Percentiles rank a stretch among this genome's conserved stretches.
Evolutionary conservation across 495 filamentous ascomycete species (phyloP).

Genomic region (Trichoderma asperelloides): DNA sequence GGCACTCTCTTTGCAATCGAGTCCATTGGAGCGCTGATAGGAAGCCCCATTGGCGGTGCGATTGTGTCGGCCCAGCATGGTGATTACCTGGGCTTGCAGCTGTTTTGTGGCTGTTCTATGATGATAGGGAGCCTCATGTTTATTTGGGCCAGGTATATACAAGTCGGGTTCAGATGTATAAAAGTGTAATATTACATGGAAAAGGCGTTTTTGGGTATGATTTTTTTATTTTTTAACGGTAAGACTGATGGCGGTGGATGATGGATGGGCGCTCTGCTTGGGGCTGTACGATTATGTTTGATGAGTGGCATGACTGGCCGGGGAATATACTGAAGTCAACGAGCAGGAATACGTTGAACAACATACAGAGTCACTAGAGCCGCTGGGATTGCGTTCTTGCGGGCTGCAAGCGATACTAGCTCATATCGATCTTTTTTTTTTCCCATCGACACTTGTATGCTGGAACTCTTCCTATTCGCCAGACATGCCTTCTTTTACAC

Average conservation of each 20-base stretch:
- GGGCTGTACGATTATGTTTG: no score
- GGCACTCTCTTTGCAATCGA: conserved; percentile 57
- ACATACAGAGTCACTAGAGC: no score
- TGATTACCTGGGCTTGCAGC: conserved; percentile 48
- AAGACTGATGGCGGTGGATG: neutral
- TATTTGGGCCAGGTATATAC: conserved; percentile 30
- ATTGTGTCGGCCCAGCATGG: conserved; percentile 48
- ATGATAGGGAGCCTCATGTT: conserved; percentile 41
- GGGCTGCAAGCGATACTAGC: no score
- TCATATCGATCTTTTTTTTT: no score
- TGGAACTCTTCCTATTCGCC: no score
- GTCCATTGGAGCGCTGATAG: conserved; percentile 56
- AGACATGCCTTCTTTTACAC: neutral
- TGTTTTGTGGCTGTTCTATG: conserved; percentile 60
- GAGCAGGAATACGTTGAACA: no score
- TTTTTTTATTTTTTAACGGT: neutral
- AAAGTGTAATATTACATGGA: conserved; percentile 20
- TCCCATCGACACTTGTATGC: no score
- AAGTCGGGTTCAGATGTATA: conserved; percentile 31
- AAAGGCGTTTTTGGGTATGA: neutral
- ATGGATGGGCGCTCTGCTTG: no score
- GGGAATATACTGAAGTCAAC: no score
- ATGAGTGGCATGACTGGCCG: no score
- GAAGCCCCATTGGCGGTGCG: conserved; percentile 65
- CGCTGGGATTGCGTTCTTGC: no score